A percentile compares a stretch with the other conserved stretches of the same genome.
phyloP scores from a whole-genome alignment of 2,329 filamentous ascomycete genomes.

The Claviceps fusiformis region DNA sequence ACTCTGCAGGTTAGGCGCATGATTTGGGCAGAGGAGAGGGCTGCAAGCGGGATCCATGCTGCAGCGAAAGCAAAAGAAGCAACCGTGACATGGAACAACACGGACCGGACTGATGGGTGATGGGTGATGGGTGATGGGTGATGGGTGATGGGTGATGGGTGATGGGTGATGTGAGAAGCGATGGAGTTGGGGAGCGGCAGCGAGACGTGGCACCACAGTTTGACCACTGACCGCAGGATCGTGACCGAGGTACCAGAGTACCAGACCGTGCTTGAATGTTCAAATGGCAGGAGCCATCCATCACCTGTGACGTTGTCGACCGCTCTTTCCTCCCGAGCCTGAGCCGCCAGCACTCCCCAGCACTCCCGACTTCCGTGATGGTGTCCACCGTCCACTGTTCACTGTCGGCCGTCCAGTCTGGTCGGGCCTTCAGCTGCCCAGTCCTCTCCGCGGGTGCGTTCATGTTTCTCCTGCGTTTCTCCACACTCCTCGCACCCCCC shows the following conservation, averaged over 20 bases:
- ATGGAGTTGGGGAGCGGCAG: background rate
- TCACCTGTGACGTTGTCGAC: background rate
- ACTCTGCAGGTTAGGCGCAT: background rate
- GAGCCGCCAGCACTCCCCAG: background rate
- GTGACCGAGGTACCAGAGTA: background rate
- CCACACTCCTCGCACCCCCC: background rate
- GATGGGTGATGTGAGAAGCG: no score
- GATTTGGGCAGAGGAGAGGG: background rate
- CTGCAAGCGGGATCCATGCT: no score
- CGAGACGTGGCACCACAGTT: slow-evolving; percentile 4
- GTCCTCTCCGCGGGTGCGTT: background rate
- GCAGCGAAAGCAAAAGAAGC: no score
- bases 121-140: no score
- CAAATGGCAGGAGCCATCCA: background rate
- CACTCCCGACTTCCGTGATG: background rate
- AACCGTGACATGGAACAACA: no score
- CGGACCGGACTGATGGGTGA: no score
- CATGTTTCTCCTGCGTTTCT: background rate
- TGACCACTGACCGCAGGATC: no score
- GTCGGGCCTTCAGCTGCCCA: no score
- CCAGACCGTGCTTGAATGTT: no score
- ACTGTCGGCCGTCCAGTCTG: no score
- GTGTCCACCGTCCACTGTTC: background rate
- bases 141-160: no score
- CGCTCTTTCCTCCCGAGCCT: background rate